These are phyloP conservation scores for Clitoria ternatea DNA, from an alignment of 306 rosid genomes.

Conservation along the genomic window DNA sequence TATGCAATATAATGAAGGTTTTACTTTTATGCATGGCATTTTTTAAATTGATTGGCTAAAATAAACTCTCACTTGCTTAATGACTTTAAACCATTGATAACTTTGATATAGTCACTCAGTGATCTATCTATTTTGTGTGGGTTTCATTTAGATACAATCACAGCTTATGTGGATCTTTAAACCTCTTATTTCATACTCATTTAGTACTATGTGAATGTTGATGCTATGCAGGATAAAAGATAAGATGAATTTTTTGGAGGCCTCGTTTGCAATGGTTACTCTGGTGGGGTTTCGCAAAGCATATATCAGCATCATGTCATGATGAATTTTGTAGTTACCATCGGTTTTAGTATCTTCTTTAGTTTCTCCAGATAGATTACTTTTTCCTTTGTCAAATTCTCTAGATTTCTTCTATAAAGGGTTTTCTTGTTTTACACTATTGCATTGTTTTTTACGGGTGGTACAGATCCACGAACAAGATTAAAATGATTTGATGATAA, in stretches of 20 bases:
- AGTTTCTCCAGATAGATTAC: constrained; percentile 19
- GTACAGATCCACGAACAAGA: constrained; percentile 25
- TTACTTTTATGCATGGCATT: constrained; percentile 11
- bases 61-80: not conserved
- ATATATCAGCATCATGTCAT: constrained; percentile 22
- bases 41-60: not conserved
- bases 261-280: constrained; percentile 42
- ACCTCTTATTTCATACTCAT: no score
- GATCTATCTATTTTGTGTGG: not conserved
- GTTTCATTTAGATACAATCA: not conserved
- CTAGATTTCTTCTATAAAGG: constrained; percentile 24
- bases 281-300: constrained; percentile 39
- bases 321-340: constrained; percentile 32
- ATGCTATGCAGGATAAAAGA: constrained; percentile 69
- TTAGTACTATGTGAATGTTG: constrained; percentile 12
- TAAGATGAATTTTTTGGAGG: constrained; percentile 40
- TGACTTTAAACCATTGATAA: constrained; percentile 15
- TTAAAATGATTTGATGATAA: constrained; percentile 3
- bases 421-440: not conserved
- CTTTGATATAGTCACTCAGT: not conserved
- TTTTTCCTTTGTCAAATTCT: constrained; percentile 12
- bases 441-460: no score
- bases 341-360: constrained; percentile 13
- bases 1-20: not conserved
- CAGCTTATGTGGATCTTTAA: not conserved